A percentile compares a stretch with the other conserved stretches of the same genome.
Evolutionary conservation across 306 rosid genomes (phyloP).

Genomic region (Castanospermum australe): DNA sequence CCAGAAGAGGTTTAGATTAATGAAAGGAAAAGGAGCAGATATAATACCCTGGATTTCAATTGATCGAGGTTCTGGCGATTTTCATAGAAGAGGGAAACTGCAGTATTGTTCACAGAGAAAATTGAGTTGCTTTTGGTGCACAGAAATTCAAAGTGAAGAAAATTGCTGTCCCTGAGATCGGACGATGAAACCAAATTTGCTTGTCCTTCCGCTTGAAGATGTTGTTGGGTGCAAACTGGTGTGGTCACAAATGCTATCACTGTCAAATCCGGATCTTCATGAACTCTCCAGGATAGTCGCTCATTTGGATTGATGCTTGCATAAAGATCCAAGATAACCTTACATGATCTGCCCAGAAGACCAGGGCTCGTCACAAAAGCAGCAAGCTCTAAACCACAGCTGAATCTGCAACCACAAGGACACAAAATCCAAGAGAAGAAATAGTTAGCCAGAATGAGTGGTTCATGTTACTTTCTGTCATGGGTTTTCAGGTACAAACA

Average conservation of each 20-base stretch:
- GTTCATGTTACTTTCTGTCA: not conserved
- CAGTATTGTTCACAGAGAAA: slow-evolving; percentile 41
- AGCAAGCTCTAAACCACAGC: slow-evolving; percentile 51
- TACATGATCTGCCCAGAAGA: slow-evolving; percentile 38
- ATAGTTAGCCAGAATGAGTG: not conserved
- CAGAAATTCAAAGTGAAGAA: slow-evolving; percentile 47
- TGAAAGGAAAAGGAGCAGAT: not conserved
- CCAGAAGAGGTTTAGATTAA: not conserved
- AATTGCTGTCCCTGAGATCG: not conserved
- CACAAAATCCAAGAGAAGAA: not conserved
- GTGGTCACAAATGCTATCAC: slow-evolving; percentile 45
- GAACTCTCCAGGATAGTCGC: not conserved
- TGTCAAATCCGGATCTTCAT: not conserved
- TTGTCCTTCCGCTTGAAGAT: not conserved
- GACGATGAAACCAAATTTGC: slow-evolving; percentile 27
- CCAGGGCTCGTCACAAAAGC: slow-evolving; percentile 33
- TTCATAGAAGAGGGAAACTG: slow-evolving; percentile 23
- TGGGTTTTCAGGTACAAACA: not conserved
- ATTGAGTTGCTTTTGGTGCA: not conserved
- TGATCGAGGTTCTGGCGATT: not conserved
- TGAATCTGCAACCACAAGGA: slow-evolving; percentile 42
- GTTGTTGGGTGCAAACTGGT: not conserved
- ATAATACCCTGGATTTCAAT: slow-evolving; percentile 42
- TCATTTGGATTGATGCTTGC: not conserved
- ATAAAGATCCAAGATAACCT: not conserved